Percentiles rank a stretch among this genome's conserved stretches.
phyloP scores from a whole-genome alignment of 2,329 filamentous ascomycete species.

The Falciphora oryzae region DNA sequence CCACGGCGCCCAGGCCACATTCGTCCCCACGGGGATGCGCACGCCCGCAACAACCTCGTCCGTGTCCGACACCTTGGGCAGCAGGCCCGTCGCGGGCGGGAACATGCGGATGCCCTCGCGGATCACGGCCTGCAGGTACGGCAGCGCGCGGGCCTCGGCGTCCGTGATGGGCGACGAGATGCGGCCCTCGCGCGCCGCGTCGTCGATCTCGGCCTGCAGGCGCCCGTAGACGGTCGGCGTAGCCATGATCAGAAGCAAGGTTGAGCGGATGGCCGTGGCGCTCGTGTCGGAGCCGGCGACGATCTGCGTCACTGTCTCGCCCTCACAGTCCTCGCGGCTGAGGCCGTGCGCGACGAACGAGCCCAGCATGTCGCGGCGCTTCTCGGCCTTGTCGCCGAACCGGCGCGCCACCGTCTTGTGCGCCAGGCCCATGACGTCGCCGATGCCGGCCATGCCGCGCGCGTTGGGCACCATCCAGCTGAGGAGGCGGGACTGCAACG shows the following conservation, averaged over 20 bases:
- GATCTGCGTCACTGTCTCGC: constrained; percentile 12
- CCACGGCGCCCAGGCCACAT: constrained; percentile 32
- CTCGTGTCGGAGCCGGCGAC: constrained; percentile 49
- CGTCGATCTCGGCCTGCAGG: constrained; percentile 17
- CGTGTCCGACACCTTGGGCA: constrained; percentile 11
- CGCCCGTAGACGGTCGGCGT: constrained; percentile 28
- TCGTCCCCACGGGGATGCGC: constrained; percentile 13
- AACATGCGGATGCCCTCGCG: constrained; percentile 19
- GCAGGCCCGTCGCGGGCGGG: constrained; percentile 17
- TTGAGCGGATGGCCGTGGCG: constrained; percentile 40
- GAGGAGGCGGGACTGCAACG: constrained; percentile 33
- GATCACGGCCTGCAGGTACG: constrained; percentile 16
- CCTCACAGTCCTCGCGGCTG: constrained; percentile 16
- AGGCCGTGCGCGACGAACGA: constrained; percentile 18
- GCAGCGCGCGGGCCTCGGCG: constrained; percentile 8
- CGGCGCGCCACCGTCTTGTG: constrained; percentile 8
- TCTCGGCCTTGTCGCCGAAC: constrained; percentile 1
- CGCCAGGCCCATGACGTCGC: constrained; percentile 13
- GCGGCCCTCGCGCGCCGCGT: constrained; percentile 12
- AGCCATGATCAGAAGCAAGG: constrained; percentile 40
- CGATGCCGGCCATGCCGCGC: constrained; percentile 13
- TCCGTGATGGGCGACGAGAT: constrained; percentile 7
- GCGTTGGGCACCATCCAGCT: constrained; percentile 21
- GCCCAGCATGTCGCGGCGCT: constrained; percentile 15
- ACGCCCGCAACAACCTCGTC: constrained; percentile 9